Conservation (phyloP, 495 filamentous ascomycete species). For the Penicillium simplicissimum region DNA sequence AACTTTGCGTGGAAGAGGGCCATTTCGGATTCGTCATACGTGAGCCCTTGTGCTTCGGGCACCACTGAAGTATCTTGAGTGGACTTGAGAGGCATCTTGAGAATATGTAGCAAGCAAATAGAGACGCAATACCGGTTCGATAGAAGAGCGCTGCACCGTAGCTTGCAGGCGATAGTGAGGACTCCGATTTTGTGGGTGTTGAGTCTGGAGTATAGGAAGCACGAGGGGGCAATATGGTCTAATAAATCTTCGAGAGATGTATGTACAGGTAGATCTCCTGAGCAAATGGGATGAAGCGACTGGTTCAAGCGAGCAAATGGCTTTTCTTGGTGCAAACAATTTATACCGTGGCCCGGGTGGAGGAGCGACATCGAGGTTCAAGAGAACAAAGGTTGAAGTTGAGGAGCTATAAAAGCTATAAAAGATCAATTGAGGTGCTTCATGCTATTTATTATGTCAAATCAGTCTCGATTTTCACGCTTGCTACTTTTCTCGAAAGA, state of each 20-base stretch:
- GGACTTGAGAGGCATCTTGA: slow-evolving; percentile 32
- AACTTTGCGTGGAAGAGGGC: slow-evolving; percentile 43
- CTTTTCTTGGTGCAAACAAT: slow-evolving; percentile 15
- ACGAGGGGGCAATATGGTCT: background rate
- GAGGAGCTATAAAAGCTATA: background rate
- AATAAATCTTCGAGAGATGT: background rate
- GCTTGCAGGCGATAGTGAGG: background rate
- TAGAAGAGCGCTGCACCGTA: background rate
- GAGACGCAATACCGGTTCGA: background rate
- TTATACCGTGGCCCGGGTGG: slow-evolving; percentile 1
- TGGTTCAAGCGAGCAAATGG: background rate
- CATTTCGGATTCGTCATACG: slow-evolving; percentile 48
- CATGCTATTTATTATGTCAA: slow-evolving; percentile 23
- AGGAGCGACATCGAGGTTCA: slow-evolving; percentile 4
- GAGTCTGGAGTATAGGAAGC: background rate
- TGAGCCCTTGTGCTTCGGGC: slow-evolving; percentile 42
- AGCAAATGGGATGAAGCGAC: background rate
- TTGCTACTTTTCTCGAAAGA: slow-evolving; percentile 10
- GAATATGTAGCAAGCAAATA: background rate
- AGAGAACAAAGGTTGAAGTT: slow-evolving; percentile 11
- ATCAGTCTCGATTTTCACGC: slow-evolving; percentile 10
- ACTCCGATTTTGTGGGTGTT: background rate
- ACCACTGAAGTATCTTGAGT: slow-evolving; percentile 28
- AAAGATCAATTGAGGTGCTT: background rate
- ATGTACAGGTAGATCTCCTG: background rate